These are phyloP conservation scores for Tolypocladium tropicale DNA, from an alignment of 2,329 filamentous ascomycete species.

Conservation along the genomic window DNA sequence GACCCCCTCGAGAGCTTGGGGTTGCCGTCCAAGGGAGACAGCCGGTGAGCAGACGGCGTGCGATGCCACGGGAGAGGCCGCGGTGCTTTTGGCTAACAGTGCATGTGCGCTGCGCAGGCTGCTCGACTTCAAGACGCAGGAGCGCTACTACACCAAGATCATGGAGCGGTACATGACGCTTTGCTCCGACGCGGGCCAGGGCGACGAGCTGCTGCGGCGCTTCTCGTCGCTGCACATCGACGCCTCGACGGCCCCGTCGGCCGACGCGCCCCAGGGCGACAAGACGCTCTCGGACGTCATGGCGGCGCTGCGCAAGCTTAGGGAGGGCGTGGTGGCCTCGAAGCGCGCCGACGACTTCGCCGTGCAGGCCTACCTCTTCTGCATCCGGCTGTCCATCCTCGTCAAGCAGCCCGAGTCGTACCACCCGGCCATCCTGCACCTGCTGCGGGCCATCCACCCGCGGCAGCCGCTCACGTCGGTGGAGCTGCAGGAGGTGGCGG, in stretches of 20 bases:
- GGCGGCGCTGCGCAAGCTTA: slow-evolving; percentile 78
- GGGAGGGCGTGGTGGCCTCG: slow-evolving; percentile 78
- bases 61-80: background rate
- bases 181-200: slow-evolving; percentile 63
- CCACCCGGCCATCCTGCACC: slow-evolving; percentile 72
- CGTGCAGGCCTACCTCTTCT: slow-evolving; percentile 84
- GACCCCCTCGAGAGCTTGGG: slow-evolving; percentile 77
- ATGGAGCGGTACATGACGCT: slow-evolving; percentile 84
- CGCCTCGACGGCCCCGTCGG: background rate
- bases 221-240: slow-evolving; percentile 52
- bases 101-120: slow-evolving; percentile 35
- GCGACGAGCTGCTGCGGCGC: slow-evolving; percentile 62
- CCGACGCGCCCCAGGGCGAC: slow-evolving; percentile 25
- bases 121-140: slow-evolving; percentile 67
- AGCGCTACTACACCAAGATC: slow-evolving; percentile 78
- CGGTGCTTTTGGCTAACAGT: background rate
- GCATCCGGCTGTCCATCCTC: slow-evolving; percentile 73
- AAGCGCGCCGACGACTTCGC: slow-evolving; percentile 71
- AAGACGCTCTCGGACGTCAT: slow-evolving; percentile 66
- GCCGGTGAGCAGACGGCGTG: slow-evolving; percentile 43
- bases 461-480: slow-evolving; percentile 56
- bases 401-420: slow-evolving; percentile 80
- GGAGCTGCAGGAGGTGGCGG: slow-evolving; percentile 69
- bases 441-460: slow-evolving; percentile 63
- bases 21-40: slow-evolving; percentile 84